A percentile compares a stretch with the other conserved stretches of the same genome.
Evolutionary conservation across 345 rosid genomes (phyloP).

Genomic region (Corchorus capsularis): DNA sequence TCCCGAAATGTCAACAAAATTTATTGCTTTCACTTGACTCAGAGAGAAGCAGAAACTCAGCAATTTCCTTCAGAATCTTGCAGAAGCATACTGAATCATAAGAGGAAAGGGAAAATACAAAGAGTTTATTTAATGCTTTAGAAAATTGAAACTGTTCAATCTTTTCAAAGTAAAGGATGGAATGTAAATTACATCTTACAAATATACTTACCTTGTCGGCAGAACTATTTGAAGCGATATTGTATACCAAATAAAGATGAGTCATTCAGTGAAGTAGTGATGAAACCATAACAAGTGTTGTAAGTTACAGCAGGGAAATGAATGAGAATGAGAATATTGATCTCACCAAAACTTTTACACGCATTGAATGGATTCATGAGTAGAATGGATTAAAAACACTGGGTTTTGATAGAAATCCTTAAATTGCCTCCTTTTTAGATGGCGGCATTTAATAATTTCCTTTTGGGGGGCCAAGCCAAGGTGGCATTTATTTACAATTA

Average conservation of each 20-base stretch:
- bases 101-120: neutral
- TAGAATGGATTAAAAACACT: neutral
- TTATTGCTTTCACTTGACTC: neutral
- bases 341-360: neutral
- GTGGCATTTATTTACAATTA: too few relatives aligned
- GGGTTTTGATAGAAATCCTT: neutral
- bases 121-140: neutral
- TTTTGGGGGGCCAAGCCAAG: too few relatives aligned
- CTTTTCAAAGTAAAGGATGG: neutral
- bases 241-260: neutral
- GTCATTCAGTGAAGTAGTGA: neutral
- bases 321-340: neutral
- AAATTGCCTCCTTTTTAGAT: neutral
- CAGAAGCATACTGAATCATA: neutral
- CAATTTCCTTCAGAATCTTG: neutral
- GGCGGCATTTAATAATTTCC: neutral
- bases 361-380: conserved; percentile 1
- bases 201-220: neutral
- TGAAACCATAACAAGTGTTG: neutral
- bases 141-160: neutral
- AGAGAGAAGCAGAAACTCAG: neutral
- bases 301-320: neutral
- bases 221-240: neutral
- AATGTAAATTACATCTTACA: neutral
- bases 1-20: neutral